phyloP scores from a whole-genome alignment of 345 rosid species.

The Balakata baccata region DNA sequence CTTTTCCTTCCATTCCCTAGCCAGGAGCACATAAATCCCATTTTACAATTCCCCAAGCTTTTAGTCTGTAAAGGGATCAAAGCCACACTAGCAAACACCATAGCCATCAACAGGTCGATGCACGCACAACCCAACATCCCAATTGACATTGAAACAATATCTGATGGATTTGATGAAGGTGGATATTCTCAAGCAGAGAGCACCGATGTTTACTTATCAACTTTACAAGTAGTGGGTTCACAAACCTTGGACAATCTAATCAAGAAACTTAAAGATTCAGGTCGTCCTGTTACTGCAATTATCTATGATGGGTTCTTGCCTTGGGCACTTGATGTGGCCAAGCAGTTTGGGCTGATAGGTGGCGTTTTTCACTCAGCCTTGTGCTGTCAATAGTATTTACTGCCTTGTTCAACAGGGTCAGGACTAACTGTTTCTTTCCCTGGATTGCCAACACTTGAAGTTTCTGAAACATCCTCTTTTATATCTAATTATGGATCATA shows the following conservation, averaged over 20 bases:
- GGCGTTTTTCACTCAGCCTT: slow-evolving; percentile 34
- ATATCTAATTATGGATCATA: slow-evolving; percentile 19
- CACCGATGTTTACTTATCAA: slow-evolving; percentile 15
- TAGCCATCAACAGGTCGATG: slow-evolving; percentile 15
- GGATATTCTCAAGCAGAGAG: slow-evolving; percentile 17
- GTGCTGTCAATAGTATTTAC: slow-evolving; percentile 25
- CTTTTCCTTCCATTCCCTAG: slow-evolving; percentile 30
- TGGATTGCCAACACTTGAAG: slow-evolving; percentile 30
- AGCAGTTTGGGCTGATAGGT: slow-evolving; percentile 30
- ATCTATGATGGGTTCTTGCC: slow-evolving; percentile 31
- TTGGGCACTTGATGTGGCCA: slow-evolving; percentile 40
- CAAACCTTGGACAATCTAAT: slow-evolving; percentile 23
- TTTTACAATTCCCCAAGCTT: slow-evolving; percentile 42
- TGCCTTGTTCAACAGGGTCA: slow-evolving; percentile 22
- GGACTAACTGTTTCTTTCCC: slow-evolving; percentile 18
- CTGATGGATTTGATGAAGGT: slow-evolving; percentile 43
- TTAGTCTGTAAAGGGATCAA: slow-evolving; percentile 29
- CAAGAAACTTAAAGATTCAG: slow-evolving; percentile 12
- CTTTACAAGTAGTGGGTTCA: slow-evolving; percentile 18
- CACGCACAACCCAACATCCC: slow-evolving; percentile 7
- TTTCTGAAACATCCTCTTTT: slow-evolving; percentile 29
- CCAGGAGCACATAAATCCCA: slow-evolving; percentile 43
- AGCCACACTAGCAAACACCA: slow-evolving; percentile 27
- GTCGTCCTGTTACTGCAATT: slow-evolving; percentile 7
- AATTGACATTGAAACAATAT: slow-evolving; percentile 30